These are phyloP conservation scores for Kwoniella dejecticola DNA, from an alignment of 768 basidiomycete species.

Conservation along the genomic window DNA sequence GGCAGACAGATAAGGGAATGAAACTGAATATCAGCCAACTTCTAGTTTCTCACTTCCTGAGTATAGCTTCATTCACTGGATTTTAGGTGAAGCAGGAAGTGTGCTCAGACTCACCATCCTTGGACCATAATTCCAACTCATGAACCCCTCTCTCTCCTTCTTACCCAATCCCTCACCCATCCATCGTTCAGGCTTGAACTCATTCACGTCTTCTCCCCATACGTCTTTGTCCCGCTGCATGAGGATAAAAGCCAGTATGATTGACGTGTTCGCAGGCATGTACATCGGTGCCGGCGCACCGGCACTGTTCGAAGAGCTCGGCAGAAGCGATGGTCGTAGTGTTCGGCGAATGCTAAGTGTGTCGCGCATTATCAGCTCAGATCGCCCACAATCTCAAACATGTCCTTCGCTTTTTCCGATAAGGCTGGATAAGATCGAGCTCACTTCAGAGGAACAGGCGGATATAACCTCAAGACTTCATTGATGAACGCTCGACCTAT, in stretches of 20 bases:
- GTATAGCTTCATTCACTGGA: no score
- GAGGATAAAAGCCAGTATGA: slow-evolving; percentile 66
- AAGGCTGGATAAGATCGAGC: not conserved
- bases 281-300: slow-evolving; percentile 37
- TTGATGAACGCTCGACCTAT: slow-evolving; percentile 64
- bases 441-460: slow-evolving; percentile 72
- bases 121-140: slow-evolving; percentile 45
- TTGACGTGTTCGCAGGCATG: slow-evolving; percentile 52
- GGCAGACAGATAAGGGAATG: no score
- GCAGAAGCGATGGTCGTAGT: slow-evolving; percentile 36
- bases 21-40: no score
- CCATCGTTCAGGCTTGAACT: slow-evolving; percentile 81
- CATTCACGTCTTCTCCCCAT: slow-evolving; percentile 75
- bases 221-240: slow-evolving; percentile 68
- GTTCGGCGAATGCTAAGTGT: slow-evolving; percentile 49
- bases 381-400: not conserved
- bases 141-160: slow-evolving; percentile 31
- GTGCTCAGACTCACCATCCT: no score
- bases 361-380: not conserved
- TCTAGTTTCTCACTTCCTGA: no score
- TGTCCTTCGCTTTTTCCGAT: no score
- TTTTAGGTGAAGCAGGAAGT: no score
- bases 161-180: slow-evolving; percentile 59
- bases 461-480: slow-evolving; percentile 75
- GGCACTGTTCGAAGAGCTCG: slow-evolving; percentile 29